These are phyloP conservation scores for Xylariaceae sp. DNA, from an alignment of 2,329 filamentous ascomycete species.

Conservation along the genomic window DNA sequence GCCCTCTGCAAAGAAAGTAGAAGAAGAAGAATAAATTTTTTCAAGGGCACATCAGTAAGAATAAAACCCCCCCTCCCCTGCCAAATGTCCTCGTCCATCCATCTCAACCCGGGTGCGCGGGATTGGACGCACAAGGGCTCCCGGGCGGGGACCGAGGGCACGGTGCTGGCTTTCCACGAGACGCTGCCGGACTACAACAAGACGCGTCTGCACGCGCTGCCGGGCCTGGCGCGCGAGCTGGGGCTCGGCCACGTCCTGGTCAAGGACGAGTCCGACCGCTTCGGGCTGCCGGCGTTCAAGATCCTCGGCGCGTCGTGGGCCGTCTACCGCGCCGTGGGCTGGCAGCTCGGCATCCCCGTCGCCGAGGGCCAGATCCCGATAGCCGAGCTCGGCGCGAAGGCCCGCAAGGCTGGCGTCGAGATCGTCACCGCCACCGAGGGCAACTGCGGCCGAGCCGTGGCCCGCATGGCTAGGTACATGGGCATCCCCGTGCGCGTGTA, in stretches of 20 bases:
- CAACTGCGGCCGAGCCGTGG: conserved; percentile 77
- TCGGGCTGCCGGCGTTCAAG: conserved; percentile 78
- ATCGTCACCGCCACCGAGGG: conserved; percentile 71
- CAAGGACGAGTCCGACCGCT: conserved; percentile 73
- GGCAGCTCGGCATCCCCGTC: conserved; percentile 51
- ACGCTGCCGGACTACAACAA: conserved; percentile 36
- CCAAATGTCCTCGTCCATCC: conserved; percentile 32
- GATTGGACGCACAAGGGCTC: conserved; percentile 28
- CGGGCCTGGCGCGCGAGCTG: conserved; percentile 55
- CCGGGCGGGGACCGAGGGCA: conserved; percentile 22
- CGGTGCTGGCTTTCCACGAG: conserved; percentile 35
- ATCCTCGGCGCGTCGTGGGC: conserved; percentile 82
- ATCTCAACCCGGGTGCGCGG: conserved; percentile 32
- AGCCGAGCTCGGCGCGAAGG: conserved; percentile 32
- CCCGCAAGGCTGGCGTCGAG: conserved; percentile 39
- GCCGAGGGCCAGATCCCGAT: conserved; percentile 37
- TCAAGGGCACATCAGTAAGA: no score
- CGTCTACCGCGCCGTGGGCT: conserved; percentile 60
- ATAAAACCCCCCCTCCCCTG: not conserved
- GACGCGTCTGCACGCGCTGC: conserved; percentile 32
- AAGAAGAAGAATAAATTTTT: no score
- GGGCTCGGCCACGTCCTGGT: conserved; percentile 64
- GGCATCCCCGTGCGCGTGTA: conserved; percentile 62
- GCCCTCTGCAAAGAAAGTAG: no score
- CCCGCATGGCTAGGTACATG: conserved; percentile 67